Evolutionary conservation across 2,329 filamentous ascomycete species (phyloP).

Genomic region (Phyllosticta ampelicida): DNA sequence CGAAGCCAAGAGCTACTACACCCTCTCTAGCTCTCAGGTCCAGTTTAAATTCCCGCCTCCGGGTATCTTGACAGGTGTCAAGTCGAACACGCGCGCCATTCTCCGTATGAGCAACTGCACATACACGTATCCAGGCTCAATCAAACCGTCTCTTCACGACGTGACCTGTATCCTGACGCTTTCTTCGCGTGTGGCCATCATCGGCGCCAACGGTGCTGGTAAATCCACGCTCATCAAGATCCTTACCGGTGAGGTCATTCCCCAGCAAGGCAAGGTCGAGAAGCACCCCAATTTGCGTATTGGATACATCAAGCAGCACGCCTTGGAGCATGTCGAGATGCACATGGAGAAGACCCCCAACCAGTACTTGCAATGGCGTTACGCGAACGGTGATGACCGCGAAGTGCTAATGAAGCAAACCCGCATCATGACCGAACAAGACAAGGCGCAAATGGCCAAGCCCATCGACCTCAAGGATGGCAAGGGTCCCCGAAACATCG

Average conservation of each 20-base stretch:
- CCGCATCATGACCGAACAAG: constrained; percentile 72
- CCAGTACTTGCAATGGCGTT: constrained; percentile 98
- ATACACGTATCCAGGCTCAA: constrained; percentile 83
- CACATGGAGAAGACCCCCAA: constrained; percentile 98
- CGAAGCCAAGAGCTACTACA: constrained; percentile 97
- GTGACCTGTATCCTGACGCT: constrained; percentile 81
- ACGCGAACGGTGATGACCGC: constrained; percentile 91
- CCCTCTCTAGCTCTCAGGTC: constrained; percentile 72
- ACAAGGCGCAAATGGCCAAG: constrained; percentile 86
- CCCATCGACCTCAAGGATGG: constrained; percentile 76
- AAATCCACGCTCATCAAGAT: constrained; percentile 98
- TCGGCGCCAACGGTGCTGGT: constrained; percentile 93
- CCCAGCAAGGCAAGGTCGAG: constrained; percentile 75
- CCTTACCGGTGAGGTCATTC: constrained; percentile 83
- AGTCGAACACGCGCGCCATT: constrained; percentile 87
- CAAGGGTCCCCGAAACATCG: constrained; percentile 64
- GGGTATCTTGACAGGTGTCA: constrained; percentile 88
- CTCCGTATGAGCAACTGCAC: constrained; percentile 88
- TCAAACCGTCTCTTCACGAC: constrained; percentile 77
- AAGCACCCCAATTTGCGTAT: constrained; percentile 98
- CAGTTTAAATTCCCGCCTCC: constrained; percentile 98
- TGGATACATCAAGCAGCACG: constrained; percentile 99
- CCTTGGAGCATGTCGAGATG: constrained; percentile 98
- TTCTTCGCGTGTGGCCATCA: constrained; percentile 89
- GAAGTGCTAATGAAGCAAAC: constrained; percentile 98